Base-by-base conservation (phyloP, 2,329 filamentous ascomycete genomes). In the Penicillium nordicum region DNA sequence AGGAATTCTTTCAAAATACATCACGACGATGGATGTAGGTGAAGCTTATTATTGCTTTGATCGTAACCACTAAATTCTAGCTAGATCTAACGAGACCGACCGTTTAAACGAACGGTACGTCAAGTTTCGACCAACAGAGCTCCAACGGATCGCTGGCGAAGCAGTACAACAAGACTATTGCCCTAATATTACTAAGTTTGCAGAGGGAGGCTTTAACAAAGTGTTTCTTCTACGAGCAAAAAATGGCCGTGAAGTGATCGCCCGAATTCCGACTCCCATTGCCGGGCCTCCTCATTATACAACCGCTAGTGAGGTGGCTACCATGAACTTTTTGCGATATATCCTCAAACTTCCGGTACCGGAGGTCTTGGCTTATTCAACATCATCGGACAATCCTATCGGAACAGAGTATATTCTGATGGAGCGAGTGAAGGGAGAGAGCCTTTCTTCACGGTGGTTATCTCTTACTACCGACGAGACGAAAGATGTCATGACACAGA, bases 371-470 rank as follows among this genome's bases (percentile, higher is more conserved):
- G 60, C 61, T 21, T 76, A 76, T 59, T 76, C 69, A 14, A 34
- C 68, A 34, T 67, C 65, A 25, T 56, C 61, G 5, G 62, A 73
- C 18, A 78, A 78, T 58, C 57, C 72, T 9, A 69, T 75, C 42
- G 72, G 74, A 18, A 71, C 73, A 46, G 74, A 76, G 59, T 78
- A 75, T 52, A 72, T 79, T 27, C 63, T 78, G n/a, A 76, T 78
- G 70, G 73, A 77, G 56, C 67, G 68, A n/a, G 45, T 74, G 14
- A 48, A 61, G 1, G 76, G 76, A 2, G 67, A 70, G 40, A 67
- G 65, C 59, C 64, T 72, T 52, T 50, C 62, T 2, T 69, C 62
- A 12, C 42, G 59, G 45, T 70, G 64, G 65, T 57, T 68, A 47
- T 63, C 60, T 18, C 61, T 71, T 3, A 63, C 67, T 0, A 67